Evolutionary conservation across 371 early-diverging fungal species (phyloP).

Genomic region (Apophysomyces sp.): DNA sequence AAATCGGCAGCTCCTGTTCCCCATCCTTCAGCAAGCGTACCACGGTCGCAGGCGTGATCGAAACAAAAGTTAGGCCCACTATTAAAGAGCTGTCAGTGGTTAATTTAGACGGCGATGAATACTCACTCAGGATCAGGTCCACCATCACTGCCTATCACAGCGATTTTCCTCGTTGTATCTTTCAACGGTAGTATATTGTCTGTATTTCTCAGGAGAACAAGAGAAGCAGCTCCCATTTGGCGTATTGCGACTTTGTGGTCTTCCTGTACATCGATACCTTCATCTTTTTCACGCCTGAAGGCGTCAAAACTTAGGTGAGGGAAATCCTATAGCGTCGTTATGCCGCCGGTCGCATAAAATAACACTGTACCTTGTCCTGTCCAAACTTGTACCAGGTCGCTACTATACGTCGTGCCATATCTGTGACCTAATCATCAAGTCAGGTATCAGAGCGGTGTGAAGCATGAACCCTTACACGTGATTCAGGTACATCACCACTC

Average conservation of each 20-base stretch:
- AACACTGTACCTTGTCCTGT: constrained; percentile 21
- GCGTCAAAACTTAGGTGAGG: constrained; percentile 31
- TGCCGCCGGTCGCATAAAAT: not conserved
- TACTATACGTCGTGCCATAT: constrained; percentile 57
- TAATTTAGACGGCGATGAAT: not conserved
- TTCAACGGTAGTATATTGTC: constrained; percentile 30
- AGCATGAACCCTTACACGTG: constrained; percentile 14
- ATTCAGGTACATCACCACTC: constrained; percentile 18
- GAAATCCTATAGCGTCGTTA: constrained; percentile 15
- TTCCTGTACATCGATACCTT: constrained; percentile 30
- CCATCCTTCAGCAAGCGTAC: constrained; percentile 53
- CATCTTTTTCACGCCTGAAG: constrained; percentile 4
- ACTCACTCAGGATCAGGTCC: constrained; percentile 13
- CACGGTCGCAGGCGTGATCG: constrained; percentile 16
- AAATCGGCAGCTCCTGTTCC: constrained; percentile 53
- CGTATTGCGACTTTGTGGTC: constrained; percentile 29
- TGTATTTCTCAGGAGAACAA: constrained; percentile 37
- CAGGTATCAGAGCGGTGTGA: not conserved
- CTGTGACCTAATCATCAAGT: constrained; percentile 24
- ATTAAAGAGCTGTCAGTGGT: not conserved
- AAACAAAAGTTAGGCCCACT: constrained; percentile 13
- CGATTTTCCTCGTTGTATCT: constrained; percentile 18
- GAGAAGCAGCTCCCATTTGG: constrained; percentile 35
- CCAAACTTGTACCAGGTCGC: constrained; percentile 49
- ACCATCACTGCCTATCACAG: constrained; percentile 53